Base-by-base conservation (phyloP, 257 asterid species). In the Solanum chilense region DNA sequence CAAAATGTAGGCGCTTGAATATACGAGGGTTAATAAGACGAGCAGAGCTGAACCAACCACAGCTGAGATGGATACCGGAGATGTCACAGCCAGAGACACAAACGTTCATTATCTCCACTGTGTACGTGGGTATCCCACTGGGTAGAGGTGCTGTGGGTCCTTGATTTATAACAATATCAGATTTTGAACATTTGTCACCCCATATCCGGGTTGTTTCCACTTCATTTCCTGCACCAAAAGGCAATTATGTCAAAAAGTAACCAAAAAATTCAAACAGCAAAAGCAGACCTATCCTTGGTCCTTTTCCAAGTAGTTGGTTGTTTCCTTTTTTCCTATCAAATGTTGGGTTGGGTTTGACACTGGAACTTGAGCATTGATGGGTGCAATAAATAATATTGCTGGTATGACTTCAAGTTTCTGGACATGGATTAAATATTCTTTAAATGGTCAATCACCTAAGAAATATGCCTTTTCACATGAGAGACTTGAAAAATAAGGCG, bases 31-130 rank as follows among this genome's bases (percentile, higher is more conserved):
- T 94, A 84, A 96, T 92, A 20, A 94, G 93, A 25, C 98, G 92
- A 20, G 98, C 98, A 11, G 99, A 93, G 93, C 98, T 95, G 94
- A 96, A 95, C 98, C 98, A 95, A 86, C 98, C 98, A 89, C 99
- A 96, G 64, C 82, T 90, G 74, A 96, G 86, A 87, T 95, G 99
- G 84, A 96, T 92, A 82, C 86, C 88, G 9, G 94, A 90, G 89
- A 94, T 94, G 90, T 90, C 89, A 86, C 95, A 94, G 88, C 98
- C 97, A 78, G 94, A 87, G 84, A 89, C 75, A 52, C 98, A 94
- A 12, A 89, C 92, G 93, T 96, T 96, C 91, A 91, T 90, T 71
- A 96, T 94, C 94, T 94, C 98, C 89, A 95, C 99, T 11, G 96
- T 94, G 90, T 94, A 96, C 0, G 96, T 94, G 7, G 99, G 99